phyloP scores from a whole-genome alignment of 1,284 basidiomycete species.

The Puccinia horiana region DNA sequence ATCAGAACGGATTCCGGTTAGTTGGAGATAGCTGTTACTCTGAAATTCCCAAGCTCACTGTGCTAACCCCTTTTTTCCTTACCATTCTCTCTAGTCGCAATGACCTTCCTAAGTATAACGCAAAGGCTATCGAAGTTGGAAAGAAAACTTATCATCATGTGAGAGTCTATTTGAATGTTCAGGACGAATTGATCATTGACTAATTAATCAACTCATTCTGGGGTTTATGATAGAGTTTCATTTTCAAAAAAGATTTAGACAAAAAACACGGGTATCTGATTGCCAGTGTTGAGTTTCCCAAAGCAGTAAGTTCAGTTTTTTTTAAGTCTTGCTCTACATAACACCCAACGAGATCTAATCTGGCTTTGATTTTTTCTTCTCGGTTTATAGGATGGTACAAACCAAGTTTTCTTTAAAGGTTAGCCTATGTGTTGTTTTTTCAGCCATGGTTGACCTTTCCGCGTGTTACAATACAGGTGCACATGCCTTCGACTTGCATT shows the following conservation, averaged over 20 bases:
- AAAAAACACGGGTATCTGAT: slow-evolving; percentile 20
- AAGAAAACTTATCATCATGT: slow-evolving; percentile 38
- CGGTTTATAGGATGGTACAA: not conserved
- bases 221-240: not conserved
- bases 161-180: not conserved
- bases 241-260: not conserved
- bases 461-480: not conserved
- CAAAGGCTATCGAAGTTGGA: not conserved
- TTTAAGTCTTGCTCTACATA: not conserved
- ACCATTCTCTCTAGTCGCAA: slow-evolving; percentile 12
- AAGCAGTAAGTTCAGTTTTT: not conserved
- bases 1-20: slow-evolving; percentile 21
- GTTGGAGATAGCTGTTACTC: not conserved
- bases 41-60: not conserved
- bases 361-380: not conserved
- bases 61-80: not conserved
- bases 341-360: not conserved
- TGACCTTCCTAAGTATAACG: slow-evolving; percentile 19
- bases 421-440: not conserved
- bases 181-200: not conserved
- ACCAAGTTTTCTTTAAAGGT: not conserved
- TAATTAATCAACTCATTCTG: not conserved
- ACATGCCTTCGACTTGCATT: slow-evolving; percentile 13
- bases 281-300: slow-evolving; percentile 26
- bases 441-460: not conserved